Evolutionary conservation across 345 rosid genomes (phyloP).

Genomic region (Kernera saxatilis): DNA sequence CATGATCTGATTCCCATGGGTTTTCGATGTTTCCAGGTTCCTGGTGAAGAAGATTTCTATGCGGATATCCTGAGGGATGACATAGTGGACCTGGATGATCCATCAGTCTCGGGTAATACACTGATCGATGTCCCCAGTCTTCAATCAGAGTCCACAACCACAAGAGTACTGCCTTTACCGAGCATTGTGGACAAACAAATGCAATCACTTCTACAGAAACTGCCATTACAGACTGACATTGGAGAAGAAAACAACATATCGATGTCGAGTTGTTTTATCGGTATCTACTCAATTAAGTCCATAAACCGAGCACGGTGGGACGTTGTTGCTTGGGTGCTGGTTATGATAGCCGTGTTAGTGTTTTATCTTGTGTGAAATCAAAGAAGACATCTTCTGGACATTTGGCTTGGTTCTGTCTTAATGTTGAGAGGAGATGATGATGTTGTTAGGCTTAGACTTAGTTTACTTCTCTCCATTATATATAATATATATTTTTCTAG

Average conservation of each 20-base stretch:
- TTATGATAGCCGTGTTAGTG: slow-evolving; percentile 23
- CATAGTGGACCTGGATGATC: slow-evolving; percentile 61
- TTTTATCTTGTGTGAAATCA: slow-evolving; percentile 11
- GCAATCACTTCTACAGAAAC: slow-evolving; percentile 21
- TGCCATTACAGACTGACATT: slow-evolving; percentile 19
- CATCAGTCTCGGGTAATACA: not conserved
- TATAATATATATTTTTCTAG: not conserved
- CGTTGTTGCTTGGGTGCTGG: slow-evolving; percentile 10
- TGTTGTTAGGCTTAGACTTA: slow-evolving; percentile 2
- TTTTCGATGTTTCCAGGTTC: slow-evolving; percentile 33
- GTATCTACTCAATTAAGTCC: slow-evolving; percentile 32
- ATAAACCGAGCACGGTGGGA: slow-evolving; percentile 29
- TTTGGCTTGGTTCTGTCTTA: not conserved
- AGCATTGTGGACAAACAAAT: slow-evolving; percentile 27
- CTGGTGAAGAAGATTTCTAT: slow-evolving; percentile 44
- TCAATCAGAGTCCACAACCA: slow-evolving; percentile 16
- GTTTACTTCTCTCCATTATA: not conserved
- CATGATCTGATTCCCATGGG: not conserved
- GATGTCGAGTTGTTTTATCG: slow-evolving; percentile 27
- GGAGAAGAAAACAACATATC: slow-evolving; percentile 25
- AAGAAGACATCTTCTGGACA: not conserved
- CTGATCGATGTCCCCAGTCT: slow-evolving; percentile 24
- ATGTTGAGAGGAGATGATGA: not conserved
- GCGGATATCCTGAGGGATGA: slow-evolving; percentile 82
- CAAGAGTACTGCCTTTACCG: slow-evolving; percentile 29